Base-by-base conservation (phyloP, 352 stramenopile species). In the Phytophthora boehmeriae region DNA sequence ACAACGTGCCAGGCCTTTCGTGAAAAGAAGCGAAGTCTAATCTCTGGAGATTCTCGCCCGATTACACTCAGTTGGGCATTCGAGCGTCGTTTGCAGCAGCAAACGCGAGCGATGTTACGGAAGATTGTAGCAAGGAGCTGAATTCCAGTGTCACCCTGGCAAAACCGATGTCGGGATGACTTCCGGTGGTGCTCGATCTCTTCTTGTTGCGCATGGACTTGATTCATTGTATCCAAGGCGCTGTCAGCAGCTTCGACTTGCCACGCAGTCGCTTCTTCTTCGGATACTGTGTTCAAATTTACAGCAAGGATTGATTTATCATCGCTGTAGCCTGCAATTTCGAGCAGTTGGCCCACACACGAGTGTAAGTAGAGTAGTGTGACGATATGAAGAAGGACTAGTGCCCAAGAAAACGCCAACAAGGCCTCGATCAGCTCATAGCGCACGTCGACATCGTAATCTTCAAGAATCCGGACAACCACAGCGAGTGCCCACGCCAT, bases 1-100 rank as follows among this genome's bases (percentile, higher is more conserved):
- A 74, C 13, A 52, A 89, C 86, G 36, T 89, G 76, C 75, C 79
- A 87, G n/a, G 66, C 63, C 49, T 88, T 90, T 13, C 75, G 69
- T 6, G 78, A 90, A 50, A 87, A 90, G 49, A 65, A 78, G 14
- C 54, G 73, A 10, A 80, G 42, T 0, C 50, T 35, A 22, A 68
- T 55, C 14, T 58, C 35, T 13, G 60, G 55, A 2, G 52, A 53
- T 25, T 23, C 57, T 38, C 56, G 23, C 32, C 51, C 17, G 1
- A 71, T 50, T 11, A 50, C 50, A 39, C 4, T 61, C 36, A 16
- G 30, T 39, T 22, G 47, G n/a, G 28, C 14, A 14, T 36, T 8
- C 9, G 44, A 28, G 10, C 45, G 43, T 28, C 57, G 46, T 30
- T 22, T 63, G 23, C 43, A 67, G 30, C 39, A 63, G 8, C 53